phyloP scores from a whole-genome alignment of 202 grass and related monocot genomes.

The Thinopyrum obtusiflorum region DNA sequence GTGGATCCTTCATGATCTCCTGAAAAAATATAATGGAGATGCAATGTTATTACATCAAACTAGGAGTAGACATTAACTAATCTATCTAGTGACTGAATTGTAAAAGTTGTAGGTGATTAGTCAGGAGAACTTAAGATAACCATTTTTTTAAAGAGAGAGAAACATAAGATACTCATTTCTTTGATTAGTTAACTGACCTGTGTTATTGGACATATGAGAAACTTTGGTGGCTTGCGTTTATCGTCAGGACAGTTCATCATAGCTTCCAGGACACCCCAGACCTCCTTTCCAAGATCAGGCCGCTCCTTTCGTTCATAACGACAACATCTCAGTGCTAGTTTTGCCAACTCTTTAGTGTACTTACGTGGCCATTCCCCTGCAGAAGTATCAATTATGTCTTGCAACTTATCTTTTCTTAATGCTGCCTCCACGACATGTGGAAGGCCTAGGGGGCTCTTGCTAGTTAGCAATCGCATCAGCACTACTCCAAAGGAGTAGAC shows the following conservation, averaged over 20 bases:
- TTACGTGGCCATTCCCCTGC: constrained; percentile 51
- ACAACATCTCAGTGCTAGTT: constrained; percentile 48
- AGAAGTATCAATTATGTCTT: constrained; percentile 42
- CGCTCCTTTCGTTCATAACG: constrained; percentile 34
- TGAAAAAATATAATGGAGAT: constrained; percentile 32
- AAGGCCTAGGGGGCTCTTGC: constrained; percentile 42
- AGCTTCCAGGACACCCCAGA: constrained; percentile 37
- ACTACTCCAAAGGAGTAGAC: constrained; percentile 73
- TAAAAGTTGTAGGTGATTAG: not conserved
- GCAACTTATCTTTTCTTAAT: constrained; percentile 27
- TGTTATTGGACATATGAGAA: constrained; percentile 44
- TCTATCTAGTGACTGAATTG: not conserved
- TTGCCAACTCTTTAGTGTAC: constrained; percentile 39
- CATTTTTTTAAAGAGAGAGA: not conserved
- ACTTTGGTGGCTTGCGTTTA: constrained; percentile 3
- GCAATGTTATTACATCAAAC: not conserved
- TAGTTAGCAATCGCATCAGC: constrained; percentile 60
- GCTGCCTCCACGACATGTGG: constrained; percentile 31
- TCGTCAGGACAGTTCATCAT: constrained; percentile 15
- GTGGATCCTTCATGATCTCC: constrained; percentile 58
- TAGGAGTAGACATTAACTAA: not conserved
- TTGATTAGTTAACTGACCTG: constrained; percentile 27
- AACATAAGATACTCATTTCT: not conserved
- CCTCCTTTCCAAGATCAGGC: constrained; percentile 51
- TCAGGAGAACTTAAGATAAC: not conserved